phyloP scores from a whole-genome alignment of 169 alveolate species.

The Eimeria falciformis region DNA sequence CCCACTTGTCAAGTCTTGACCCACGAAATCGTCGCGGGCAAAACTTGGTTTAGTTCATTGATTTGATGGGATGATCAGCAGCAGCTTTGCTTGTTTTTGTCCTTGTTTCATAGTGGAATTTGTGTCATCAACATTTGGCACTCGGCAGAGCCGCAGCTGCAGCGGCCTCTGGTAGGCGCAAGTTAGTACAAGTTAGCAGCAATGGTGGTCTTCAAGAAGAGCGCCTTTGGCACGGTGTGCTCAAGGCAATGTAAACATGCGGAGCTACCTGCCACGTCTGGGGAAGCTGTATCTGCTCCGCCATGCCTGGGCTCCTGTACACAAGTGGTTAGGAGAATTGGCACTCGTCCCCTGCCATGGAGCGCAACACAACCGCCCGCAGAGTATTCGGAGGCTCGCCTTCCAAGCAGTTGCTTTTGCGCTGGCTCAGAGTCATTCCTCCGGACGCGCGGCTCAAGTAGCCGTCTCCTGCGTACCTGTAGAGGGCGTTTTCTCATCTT shows the following conservation, averaged over 20 bases:
- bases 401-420: no score
- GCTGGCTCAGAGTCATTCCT: no score
- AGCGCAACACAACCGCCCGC: no score
- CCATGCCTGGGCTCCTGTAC: no score
- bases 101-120: background rate
- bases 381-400: no score
- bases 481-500: background rate
- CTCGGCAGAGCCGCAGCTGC: background rate
- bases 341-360: no score
- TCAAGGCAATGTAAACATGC: background rate
- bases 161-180: background rate
- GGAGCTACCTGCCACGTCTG: no score
- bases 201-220: background rate
- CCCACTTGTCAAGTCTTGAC: background rate
- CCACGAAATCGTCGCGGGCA: no score
- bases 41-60: no score
- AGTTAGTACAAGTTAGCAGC: background rate
- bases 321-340: no score
- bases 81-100: background rate
- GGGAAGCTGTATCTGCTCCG: no score
- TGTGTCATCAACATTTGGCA: background rate
- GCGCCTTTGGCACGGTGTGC: background rate
- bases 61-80: slow-evolving; percentile 26
- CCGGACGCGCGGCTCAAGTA: no score
- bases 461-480: slow-evolving; percentile 4